Evolutionary conservation across 306 rosid genomes (phyloP).

Genomic region (Alnus glutinosa): DNA sequence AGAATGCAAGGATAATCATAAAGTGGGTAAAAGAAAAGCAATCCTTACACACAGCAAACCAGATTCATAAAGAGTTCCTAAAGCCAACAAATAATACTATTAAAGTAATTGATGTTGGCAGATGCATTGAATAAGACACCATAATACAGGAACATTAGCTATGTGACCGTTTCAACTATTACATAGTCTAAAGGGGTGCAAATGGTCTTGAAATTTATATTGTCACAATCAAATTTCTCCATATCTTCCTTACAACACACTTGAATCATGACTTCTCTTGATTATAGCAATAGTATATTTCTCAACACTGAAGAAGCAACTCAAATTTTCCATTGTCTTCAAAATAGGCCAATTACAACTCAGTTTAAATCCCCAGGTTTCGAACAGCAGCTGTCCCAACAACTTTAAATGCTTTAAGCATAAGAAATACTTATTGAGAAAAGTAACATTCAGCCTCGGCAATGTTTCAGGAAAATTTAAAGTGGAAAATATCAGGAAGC

Average conservation of each 20-base stretch:
- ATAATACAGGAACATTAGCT: not conserved
- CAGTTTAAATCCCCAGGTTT: not conserved
- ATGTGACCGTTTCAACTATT: not conserved
- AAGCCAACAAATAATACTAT: not conserved
- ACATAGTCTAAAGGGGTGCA: not conserved
- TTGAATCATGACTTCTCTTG: not conserved
- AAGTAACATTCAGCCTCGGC: not conserved
- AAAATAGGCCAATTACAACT: not conserved
- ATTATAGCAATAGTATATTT: not conserved
- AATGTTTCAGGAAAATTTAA: not conserved
- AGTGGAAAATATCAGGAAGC: not conserved
- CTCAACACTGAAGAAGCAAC: not conserved
- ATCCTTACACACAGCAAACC: not conserved
- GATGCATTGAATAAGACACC: not conserved
- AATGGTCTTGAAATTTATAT: not conserved
- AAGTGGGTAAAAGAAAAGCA: not conserved
- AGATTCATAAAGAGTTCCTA: not conserved
- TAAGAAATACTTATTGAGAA: not conserved
- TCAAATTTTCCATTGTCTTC: not conserved
- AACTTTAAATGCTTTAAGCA: not conserved
- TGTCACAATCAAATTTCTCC: not conserved
- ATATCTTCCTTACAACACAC: not conserved
- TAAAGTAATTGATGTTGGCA: too few relatives aligned
- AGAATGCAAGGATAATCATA: slow-evolving; percentile 18
- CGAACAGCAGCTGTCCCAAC: not conserved